Conservation (phyloP, 2,329 filamentous ascomycete genomes). For the Aulographum hederae region DNA sequence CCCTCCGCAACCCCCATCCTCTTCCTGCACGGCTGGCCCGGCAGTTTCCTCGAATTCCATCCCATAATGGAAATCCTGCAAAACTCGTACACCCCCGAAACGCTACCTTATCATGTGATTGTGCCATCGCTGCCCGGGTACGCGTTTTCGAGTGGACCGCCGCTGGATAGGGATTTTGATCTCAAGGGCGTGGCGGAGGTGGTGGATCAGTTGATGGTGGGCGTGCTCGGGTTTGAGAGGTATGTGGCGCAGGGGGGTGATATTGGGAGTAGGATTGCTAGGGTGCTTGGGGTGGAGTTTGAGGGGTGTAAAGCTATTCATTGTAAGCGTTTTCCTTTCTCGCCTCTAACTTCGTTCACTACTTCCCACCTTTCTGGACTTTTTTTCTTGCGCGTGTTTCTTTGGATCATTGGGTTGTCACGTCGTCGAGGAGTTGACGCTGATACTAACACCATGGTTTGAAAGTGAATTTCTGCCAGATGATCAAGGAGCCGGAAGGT, state of each 20-base stretch:
- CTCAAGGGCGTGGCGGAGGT: slow-evolving; percentile 22
- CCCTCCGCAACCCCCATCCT: slow-evolving; percentile 30
- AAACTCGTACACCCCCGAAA: slow-evolving; percentile 28
- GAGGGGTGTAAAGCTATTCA: slow-evolving; percentile 20
- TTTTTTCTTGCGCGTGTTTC: too few relatives aligned
- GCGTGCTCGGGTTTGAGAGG: slow-evolving; percentile 32
- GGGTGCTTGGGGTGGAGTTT: slow-evolving; percentile 23
- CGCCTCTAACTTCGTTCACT: neutral
- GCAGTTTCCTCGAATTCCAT: slow-evolving; percentile 35
- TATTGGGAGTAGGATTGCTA: slow-evolving; percentile 27
- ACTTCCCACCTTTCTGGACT: neutral
- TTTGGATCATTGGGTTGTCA: too few relatives aligned
- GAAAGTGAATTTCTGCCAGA: neutral
- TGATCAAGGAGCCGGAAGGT: neutral
- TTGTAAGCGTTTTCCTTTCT: neutral
- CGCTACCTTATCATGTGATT: slow-evolving; percentile 39
- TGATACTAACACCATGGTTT: too few relatives aligned
- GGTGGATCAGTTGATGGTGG: slow-evolving; percentile 32
- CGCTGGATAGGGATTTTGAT: slow-evolving; percentile 26
- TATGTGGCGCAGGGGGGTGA: slow-evolving; percentile 42
- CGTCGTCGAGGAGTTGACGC: too few relatives aligned
- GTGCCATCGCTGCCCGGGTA: slow-evolving; percentile 38
- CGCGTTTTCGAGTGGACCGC: slow-evolving; percentile 29
- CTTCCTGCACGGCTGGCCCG: slow-evolving; percentile 39
- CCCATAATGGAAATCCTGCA: slow-evolving; percentile 28